Base-by-base conservation (phyloP, 1,139 yeast species). In the Torulaspora globosa region DNA sequence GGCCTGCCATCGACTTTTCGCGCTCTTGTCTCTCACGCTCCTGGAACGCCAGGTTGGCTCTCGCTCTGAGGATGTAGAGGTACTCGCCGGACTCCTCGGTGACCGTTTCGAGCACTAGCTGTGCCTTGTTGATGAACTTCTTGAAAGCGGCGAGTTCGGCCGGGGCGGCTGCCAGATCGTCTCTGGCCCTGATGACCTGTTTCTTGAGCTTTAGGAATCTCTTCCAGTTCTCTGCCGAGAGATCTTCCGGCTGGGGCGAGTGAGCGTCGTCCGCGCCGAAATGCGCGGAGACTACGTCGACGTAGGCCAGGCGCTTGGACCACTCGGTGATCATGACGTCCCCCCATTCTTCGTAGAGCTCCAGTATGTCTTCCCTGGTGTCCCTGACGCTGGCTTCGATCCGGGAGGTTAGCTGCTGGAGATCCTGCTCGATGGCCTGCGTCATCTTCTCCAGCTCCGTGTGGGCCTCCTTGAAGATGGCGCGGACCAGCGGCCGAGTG, bases 31-130 rank as follows among this genome's bases (percentile, higher is more conserved):
- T 73, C 62, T 84, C 90, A 55, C 94, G 78, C 50, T 72, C 70
- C 67, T 88, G 96, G 65, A 85, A 84, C 14, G 84, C 83, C 36
- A 85, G 68, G 60, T 89, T 90, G 15, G 95, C 95, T 63, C 82
- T 78, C 11, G 95, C 90, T 59, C 96, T 75, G 48, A 84, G 72
- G 43, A 86, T 76, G 48, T 81, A 79, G 55, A 87, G 69, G 61
- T 80, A 84, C 52, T 82, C 83, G 26, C 82, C 84, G 47, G 84
- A 79, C 61, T 89, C 96, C 50, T 79, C 75, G 28, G 79, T 69
- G 47, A 88, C 65, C 32, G 80, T 70, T 43, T 75, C 72, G 40
- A 86, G 70, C 48, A 87, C 85, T 53, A 72, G 70, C 55, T 80
- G 82, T 16, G 84, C 73, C 48, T 79, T 82, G 21, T 69, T 68